These are phyloP conservation scores for Raphanus sativus DNA, from an alignment of 345 rosid species.

Conservation along the genomic window DNA sequence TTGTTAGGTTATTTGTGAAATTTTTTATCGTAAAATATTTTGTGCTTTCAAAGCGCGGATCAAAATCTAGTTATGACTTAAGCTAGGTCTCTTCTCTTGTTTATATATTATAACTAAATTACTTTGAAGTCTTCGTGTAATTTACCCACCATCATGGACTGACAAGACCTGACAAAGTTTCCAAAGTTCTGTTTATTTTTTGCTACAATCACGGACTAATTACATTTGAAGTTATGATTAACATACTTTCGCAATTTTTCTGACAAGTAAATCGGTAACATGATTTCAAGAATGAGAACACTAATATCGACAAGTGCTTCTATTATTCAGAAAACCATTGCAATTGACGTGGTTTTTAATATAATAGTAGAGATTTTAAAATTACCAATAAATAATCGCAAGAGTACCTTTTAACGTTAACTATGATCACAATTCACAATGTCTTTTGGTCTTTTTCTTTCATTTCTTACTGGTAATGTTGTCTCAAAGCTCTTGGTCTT, in stretches of 20 bases:
- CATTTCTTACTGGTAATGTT: background rate
- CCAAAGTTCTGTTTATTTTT: background rate
- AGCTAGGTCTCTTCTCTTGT: background rate
- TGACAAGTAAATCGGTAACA: background rate
- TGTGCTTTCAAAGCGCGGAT: too few relatives aligned
- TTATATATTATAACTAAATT: background rate
- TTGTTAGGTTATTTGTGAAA: too few relatives aligned
- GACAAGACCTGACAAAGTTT: background rate
- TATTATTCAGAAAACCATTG: background rate
- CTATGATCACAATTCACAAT: constrained; percentile 7
- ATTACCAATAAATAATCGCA: background rate
- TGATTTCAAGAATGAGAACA: background rate
- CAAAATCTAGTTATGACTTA: background rate
- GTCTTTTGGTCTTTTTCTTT: background rate
- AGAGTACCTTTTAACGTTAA: background rate
- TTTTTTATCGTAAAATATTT: too few relatives aligned
- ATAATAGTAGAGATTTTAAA: background rate
- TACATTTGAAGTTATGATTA: background rate
- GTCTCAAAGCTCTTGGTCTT: constrained; percentile 20
- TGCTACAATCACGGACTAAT: background rate
- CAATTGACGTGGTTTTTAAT: background rate
- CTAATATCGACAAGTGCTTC: background rate
- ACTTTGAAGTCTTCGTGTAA: background rate
- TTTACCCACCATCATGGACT: background rate
- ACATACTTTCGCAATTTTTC: background rate